Evolutionary conservation across 768 basidiomycete genomes (phyloP), one percentile per base, ranked within the genome.

Genomic region (Amanita muscaria): DNA sequence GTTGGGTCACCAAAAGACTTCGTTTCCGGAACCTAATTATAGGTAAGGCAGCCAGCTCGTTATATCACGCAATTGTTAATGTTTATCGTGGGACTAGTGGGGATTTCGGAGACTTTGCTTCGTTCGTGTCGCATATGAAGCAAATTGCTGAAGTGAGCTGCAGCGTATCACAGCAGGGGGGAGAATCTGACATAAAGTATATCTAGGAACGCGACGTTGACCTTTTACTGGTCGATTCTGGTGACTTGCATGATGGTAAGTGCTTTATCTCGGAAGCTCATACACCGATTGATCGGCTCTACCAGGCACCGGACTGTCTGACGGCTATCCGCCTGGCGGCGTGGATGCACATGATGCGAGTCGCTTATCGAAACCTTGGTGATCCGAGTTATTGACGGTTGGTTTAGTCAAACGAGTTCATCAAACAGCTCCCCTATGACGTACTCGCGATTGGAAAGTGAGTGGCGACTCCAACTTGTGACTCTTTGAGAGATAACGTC

Each of bases 121-220:
- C 84, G 14, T 96, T 93, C 52, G 81, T 88, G 11, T 53, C 74
- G 2, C 86, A 86, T 49, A 83, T 93, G 82, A 86, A 90, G 64
- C 56, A 73, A 27, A 67, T 83, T 31, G 89, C 91, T 3, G 42
- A 71, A 36, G 80, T 80, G 48, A 40, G 44, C 30, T 16, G 49
- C 34, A 43, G 43, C 11, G 14, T 25, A 23, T 36, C 37, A 8
- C 5, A 2, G 16, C 8, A 23, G 18, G 25, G 10, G 36, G 33
- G 5, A 18, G 39, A 31, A n/a, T 35, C 15, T 19, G 19, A 23
- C 23, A n/a, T 6, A 29, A 6, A 46, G 9, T n/a, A 8, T 18
- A 9, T 39, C 23, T 47, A 80, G 70, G 60, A 77, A 50, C 79
- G 78, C 44, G 80, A 85, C 31, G 85, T 88, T 19, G 91, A 93